phyloP scores from a whole-genome alignment of 345 rosid species.

The Carallia pectinifolia region DNA sequence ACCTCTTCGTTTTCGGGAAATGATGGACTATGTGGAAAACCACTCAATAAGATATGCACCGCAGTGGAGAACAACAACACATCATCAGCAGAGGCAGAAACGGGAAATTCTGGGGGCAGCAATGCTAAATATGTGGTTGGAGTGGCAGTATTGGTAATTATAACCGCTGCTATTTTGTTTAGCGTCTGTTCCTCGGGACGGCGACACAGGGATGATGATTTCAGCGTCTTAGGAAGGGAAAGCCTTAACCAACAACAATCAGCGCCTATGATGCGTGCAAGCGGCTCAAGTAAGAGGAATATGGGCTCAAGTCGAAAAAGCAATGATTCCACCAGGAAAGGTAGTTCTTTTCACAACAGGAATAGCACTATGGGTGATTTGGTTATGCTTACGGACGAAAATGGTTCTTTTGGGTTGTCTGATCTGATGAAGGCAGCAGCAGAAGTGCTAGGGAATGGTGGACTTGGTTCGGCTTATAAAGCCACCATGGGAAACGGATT shows the following conservation, averaged over 20 bases:
- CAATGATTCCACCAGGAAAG: slow-evolving; percentile 20
- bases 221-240: slow-evolving; percentile 50
- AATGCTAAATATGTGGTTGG: slow-evolving; percentile 5
- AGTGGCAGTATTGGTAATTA: background rate
- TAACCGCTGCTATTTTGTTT: background rate
- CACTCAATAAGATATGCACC: slow-evolving; percentile 35
- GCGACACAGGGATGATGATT: slow-evolving; percentile 36
- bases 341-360: slow-evolving; percentile 11
- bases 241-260: slow-evolving; percentile 23
- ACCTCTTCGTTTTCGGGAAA: slow-evolving; percentile 41
- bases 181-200: background rate
- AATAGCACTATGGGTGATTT: slow-evolving; percentile 36
- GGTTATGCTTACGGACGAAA: slow-evolving; percentile 63
- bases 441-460: slow-evolving; percentile 81
- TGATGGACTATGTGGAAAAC: slow-evolving; percentile 49
- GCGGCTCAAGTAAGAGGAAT: slow-evolving; percentile 31
- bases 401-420: slow-evolving; percentile 56
- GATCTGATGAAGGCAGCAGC: slow-evolving; percentile 96
- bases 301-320: slow-evolving; percentile 34
- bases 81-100: background rate
- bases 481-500: slow-evolving; percentile 68
- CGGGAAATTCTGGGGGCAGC: background rate
- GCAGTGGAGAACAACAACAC: background rate
- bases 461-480: slow-evolving; percentile 87
- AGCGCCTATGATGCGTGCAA: slow-evolving; percentile 38